Base-by-base conservation (phyloP, 2,329 filamentous ascomycete genomes). In the Lachnellula cervina region DNA sequence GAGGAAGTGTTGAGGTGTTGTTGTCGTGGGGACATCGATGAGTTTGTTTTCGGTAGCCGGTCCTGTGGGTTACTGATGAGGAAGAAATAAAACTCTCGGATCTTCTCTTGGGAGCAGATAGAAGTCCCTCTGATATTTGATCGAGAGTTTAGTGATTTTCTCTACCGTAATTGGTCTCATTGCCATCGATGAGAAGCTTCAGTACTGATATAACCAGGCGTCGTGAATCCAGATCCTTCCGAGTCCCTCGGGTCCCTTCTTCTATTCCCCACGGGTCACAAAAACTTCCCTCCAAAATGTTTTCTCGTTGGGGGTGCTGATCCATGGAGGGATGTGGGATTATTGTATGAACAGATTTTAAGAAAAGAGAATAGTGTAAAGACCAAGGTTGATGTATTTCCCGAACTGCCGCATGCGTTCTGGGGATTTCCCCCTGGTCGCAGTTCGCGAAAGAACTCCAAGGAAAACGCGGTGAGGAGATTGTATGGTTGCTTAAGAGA, bases 271-370 rank as follows among this genome's bases (percentile, higher is more conserved):
- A 49, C 47, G 17, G 67, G 68, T 23, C 66, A 66, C 58, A 63
- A 66, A 57, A 60, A 66, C 25, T 46, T 67, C 9, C 65, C 66
- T 4, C 61, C 65, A 3, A 56, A 62, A 8, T 64, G 62, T 37
- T 63, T 68, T 51, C 59, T 69, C 52, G 58, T 69, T 32, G 62
- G 62, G 38, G 66, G 68, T 4, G 43, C 67, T 51, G 66, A 68
- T 54, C 63, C 65, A 8, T 48, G 67, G 13, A 56, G 65, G 38
- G 67, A 68, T 44, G 65, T 66, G 42, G 64, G 37, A 34, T 40
- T 56, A 44, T 74, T 82, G 0, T 82, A 81, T 59, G 78, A 80
- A 59, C 66, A 71, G 42, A 62, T 76, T 3, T 62, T 82, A 55
- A 68, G 72, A 35, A 74, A 76, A 52, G 71, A 76, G 28, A 51